Conservation (phyloP, 1,284 basidiomycete species). For the Pseudozyma tsukubaensis region DNA sequence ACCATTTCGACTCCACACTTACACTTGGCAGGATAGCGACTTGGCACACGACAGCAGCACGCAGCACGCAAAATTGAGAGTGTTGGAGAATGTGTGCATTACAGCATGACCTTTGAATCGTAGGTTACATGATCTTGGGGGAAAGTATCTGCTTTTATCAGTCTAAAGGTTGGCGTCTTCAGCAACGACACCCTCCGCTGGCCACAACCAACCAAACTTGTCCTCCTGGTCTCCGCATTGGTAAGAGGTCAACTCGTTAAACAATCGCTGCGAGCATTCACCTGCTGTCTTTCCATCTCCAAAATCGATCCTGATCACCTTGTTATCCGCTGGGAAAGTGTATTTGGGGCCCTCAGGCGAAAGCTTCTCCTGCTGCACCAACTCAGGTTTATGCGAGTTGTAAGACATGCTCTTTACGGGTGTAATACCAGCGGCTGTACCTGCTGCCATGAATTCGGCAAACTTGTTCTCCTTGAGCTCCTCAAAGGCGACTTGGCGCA, state of each 20-base stretch:
- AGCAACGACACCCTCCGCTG: conserved; percentile 63
- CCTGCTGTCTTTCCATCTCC: conserved; percentile 68
- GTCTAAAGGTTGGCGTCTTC: conserved; percentile 44
- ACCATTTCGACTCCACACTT: neutral
- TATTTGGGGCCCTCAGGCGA: conserved; percentile 48
- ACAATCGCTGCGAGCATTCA: conserved; percentile 41
- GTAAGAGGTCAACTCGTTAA: conserved; percentile 53
- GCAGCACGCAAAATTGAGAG: neutral
- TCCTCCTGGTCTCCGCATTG: conserved; percentile 61
- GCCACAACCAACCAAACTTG: conserved; percentile 67
- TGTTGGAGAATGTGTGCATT: too few species aligned
- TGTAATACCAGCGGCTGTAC: conserved; percentile 67
- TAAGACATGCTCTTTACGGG: conserved; percentile 68
- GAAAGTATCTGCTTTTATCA: neutral
- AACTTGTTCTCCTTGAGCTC: conserved; percentile 56
- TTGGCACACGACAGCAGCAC: neutral
- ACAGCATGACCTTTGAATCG: too few species aligned
- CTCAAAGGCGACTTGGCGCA: conserved; percentile 63
- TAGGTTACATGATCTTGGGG: too few species aligned
- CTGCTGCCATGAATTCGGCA: conserved; percentile 63
- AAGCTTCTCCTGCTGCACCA: conserved; percentile 34
- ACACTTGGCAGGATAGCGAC: neutral
- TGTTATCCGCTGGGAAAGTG: conserved; percentile 48
- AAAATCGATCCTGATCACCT: conserved; percentile 63
- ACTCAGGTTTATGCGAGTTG: conserved; percentile 56